A percentile compares a stretch with the other conserved stretches of the same genome.
These are phyloP conservation scores for Colletotrichum echinochloae DNA, from an alignment of 2,329 filamentous ascomycete genomes.

Conservation along the genomic window DNA sequence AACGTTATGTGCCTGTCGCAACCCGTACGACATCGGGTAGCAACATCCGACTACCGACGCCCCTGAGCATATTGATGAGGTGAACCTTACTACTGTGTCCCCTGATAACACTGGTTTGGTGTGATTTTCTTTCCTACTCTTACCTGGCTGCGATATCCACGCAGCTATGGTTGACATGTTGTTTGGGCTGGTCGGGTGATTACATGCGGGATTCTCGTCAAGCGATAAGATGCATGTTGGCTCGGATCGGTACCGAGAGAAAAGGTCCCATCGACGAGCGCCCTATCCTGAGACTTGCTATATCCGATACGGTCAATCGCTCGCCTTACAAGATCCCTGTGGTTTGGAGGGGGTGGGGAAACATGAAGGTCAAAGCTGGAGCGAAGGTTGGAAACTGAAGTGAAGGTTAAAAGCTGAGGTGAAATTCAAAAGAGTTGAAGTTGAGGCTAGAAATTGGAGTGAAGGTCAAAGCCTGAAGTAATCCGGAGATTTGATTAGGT, in stretches of 20 bases:
- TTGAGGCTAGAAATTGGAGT: not conserved
- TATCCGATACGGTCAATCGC: not conserved
- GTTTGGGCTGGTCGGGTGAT: too few species aligned
- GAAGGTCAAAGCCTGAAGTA: not conserved
- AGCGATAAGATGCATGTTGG: not conserved
- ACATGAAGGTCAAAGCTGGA: constrained; percentile 5
- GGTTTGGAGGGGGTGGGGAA: not conserved
- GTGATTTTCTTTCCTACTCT: not conserved
- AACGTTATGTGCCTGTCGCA: not conserved
- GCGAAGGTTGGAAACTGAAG: not conserved
- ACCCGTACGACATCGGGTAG: not conserved
- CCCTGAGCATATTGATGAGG: not conserved
- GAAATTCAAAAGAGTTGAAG: not conserved
- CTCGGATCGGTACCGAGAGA: not conserved
- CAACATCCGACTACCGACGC: not conserved
- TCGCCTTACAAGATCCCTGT: not conserved
- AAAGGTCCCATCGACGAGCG: not conserved
- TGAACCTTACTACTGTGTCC: not conserved
- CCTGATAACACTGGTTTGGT: not conserved
- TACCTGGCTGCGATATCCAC: not conserved
- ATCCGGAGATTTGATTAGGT: not conserved
- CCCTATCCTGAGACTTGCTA: not conserved
- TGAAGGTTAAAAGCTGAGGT: constrained; percentile 1
- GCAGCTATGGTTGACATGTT: not conserved
- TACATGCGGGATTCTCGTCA: not conserved